Conservation (phyloP, 169 alveolate species). For the Eimeria maxima region DNA sequence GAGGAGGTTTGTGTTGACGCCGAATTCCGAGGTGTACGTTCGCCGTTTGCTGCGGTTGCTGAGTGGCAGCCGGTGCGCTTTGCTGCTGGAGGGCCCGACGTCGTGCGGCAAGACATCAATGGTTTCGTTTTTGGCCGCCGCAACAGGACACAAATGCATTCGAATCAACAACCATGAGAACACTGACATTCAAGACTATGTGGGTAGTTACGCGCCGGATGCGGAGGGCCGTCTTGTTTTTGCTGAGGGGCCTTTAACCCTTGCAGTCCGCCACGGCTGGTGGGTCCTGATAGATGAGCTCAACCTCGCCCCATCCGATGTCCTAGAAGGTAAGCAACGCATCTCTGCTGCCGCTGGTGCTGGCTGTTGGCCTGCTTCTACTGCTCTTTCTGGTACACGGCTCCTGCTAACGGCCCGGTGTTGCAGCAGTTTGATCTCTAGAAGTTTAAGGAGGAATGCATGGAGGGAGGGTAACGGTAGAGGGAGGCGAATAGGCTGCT, state of each 20-base stretch:
- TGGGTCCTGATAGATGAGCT: slow-evolving; percentile 99
- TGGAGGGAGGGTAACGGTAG: too few species aligned
- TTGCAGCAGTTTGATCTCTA: background rate
- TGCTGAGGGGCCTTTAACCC: slow-evolving; percentile 98
- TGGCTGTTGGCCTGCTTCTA: slow-evolving; percentile 89
- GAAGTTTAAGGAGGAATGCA: background rate
- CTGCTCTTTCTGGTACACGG: background rate
- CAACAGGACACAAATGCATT: slow-evolving; percentile 97
- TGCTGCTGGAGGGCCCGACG: slow-evolving; percentile 99
- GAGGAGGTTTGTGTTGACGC: slow-evolving; percentile 86
- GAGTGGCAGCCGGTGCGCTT: slow-evolving; percentile 97
- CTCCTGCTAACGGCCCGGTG: background rate
- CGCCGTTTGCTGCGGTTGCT: slow-evolving; percentile 94
- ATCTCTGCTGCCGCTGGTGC: slow-evolving; percentile 8
- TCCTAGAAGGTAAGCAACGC: slow-evolving; percentile 92
- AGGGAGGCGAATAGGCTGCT: background rate
- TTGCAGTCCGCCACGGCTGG: slow-evolving; percentile 98
- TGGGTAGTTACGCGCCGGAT: slow-evolving; percentile 98
- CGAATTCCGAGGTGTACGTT: slow-evolving; percentile 89
- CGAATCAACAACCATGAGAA: slow-evolving; percentile 99
- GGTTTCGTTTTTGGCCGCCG: slow-evolving; percentile 96
- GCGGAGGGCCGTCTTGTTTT: slow-evolving; percentile 94
- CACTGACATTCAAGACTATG: slow-evolving; percentile 99
- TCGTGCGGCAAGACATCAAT: slow-evolving; percentile 99
- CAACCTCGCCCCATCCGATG: slow-evolving; percentile 99